These are phyloP conservation scores for Apophysomyces trapeziformis DNA, from an alignment of 371 early-diverging fungal genomes.

Conservation along the genomic window DNA sequence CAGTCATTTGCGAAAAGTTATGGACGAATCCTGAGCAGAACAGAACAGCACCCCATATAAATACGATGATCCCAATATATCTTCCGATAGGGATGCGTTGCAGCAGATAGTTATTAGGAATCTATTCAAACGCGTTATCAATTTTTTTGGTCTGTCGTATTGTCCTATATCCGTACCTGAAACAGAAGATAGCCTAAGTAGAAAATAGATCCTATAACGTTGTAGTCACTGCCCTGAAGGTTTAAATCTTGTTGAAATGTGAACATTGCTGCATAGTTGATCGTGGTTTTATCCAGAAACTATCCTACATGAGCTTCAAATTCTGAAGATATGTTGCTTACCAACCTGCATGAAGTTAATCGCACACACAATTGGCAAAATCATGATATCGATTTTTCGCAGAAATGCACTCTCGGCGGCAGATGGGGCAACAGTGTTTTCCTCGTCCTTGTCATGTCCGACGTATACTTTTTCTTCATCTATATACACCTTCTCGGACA, in stretches of 20 bases:
- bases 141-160: neutral
- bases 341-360: slow-evolving; percentile 10
- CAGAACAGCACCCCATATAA: slow-evolving; percentile 41
- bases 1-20: slow-evolving; percentile 40
- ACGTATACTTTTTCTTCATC: neutral
- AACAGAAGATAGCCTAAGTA: slow-evolving; percentile 44
- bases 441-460: neutral
- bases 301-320: neutral
- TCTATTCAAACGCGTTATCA: slow-evolving; percentile 18
- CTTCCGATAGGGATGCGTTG: slow-evolving; percentile 37
- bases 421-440: slow-evolving; percentile 8
- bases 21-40: slow-evolving; percentile 27
- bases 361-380: slow-evolving; percentile 20
- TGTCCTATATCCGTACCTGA: slow-evolving; percentile 29
- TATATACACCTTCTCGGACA: neutral
- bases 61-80: slow-evolving; percentile 40
- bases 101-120: slow-evolving; percentile 47
- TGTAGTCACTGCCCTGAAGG: slow-evolving; percentile 33
- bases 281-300: slow-evolving; percentile 51
- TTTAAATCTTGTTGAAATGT: slow-evolving; percentile 34
- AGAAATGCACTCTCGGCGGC: slow-evolving; percentile 20
- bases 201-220: slow-evolving; percentile 40
- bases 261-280: slow-evolving; percentile 41
- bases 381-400: slow-evolving; percentile 17
- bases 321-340: neutral